phyloP scores from a whole-genome alignment of 2,329 filamentous ascomycete species.

The Amauroascus niger region DNA sequence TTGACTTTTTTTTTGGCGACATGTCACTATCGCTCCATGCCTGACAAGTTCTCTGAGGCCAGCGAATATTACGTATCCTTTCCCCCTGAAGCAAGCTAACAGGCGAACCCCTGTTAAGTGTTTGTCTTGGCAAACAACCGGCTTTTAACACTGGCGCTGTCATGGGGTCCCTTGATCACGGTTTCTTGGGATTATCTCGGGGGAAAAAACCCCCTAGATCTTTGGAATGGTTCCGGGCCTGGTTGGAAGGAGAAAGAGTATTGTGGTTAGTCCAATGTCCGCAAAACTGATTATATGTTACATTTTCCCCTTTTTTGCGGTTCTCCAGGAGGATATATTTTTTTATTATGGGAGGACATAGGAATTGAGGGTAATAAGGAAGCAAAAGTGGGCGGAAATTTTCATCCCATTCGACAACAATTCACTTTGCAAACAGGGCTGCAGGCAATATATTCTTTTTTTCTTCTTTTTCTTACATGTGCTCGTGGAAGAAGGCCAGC shows the following conservation, averaged over 20 bases:
- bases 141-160: not conserved
- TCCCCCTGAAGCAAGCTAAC: not conserved
- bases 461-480: conserved; percentile 19
- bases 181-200: not conserved
- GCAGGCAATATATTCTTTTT: not conserved
- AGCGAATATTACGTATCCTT: not conserved
- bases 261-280: not conserved
- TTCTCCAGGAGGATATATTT: too few species aligned
- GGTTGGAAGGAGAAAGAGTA: not conserved
- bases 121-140: not conserved
- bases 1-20: not conserved
- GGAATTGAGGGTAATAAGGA: too few species aligned
- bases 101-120: not conserved
- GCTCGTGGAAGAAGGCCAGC: conserved; percentile 24
- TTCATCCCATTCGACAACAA: too few species aligned
- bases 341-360: too few species aligned
- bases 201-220: not conserved
- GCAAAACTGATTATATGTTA: not conserved
- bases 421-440: not conserved
- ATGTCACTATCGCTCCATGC: too few species aligned
- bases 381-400: too few species aligned
- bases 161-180: not conserved
- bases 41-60: too few species aligned
- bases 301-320: too few species aligned
- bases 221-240: conserved; percentile 1